Percentiles rank a stretch among this genome's conserved stretches.
Evolutionary conservation across 345 rosid species (phyloP).

Genomic region (Dovyalis caffra): DNA sequence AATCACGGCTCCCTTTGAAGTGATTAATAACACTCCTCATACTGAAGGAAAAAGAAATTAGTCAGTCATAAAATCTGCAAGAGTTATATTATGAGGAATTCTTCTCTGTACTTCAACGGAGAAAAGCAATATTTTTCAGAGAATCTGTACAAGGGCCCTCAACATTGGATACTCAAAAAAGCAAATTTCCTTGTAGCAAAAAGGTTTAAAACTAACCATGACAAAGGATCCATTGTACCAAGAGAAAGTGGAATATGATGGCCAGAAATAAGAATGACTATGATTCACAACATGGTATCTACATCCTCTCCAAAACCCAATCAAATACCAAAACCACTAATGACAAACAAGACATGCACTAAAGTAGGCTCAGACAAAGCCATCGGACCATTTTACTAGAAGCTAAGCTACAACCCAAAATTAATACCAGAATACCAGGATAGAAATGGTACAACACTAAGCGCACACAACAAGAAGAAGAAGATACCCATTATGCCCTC

Average conservation of each 20-base stretch:
- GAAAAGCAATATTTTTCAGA: no score
- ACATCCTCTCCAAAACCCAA: background rate
- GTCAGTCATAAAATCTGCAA: background rate
- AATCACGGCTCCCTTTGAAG: constrained; percentile 87
- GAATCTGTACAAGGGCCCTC: no score
- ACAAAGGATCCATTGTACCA: no score
- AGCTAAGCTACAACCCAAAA: background rate
- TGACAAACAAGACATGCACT: no score
- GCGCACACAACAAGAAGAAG: background rate
- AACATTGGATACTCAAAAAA: no score
- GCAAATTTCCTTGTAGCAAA: background rate
- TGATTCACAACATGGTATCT: background rate
- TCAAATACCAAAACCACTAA: background rate
- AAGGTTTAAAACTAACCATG: no score
- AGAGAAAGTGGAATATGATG: background rate
- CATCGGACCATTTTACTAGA: no score
- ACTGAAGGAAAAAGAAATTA: constrained; percentile 38
- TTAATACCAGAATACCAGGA: background rate
- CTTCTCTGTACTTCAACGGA: background rate
- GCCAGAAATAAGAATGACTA: background rate
- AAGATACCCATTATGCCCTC: constrained; percentile 92
- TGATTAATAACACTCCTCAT: constrained; percentile 85
- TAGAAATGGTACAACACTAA: background rate
- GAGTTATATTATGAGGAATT: background rate
- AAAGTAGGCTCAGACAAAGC: no score